Evolutionary conservation across 805 yeast species (phyloP), one percentile per base, ranked within the genome.

Genomic region (Suhomyces pyralidae): DNA sequence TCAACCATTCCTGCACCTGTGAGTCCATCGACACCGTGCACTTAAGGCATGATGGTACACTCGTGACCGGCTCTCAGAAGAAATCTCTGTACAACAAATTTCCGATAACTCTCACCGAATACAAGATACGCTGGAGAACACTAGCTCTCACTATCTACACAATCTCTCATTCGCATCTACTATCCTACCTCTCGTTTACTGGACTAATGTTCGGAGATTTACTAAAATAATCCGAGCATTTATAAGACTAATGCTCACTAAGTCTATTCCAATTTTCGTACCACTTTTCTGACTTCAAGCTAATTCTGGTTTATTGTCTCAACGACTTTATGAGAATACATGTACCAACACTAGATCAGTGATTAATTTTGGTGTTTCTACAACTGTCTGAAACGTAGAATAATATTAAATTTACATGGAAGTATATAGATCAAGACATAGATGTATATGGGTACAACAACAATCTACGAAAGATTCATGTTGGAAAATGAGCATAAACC

Each of bases 401-500:
- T 46, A 22, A 38, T 50, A 46, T 34, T 50, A 46, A 50, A 40
- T 45, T 32, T 45, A 46, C 45, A 50, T 38, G 49, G 49, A 40
- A 50, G 45, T 45, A 43, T 38, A 38, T 38, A 50, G 40, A 40
- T 20, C 25, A 34, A 40, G 36, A 45, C 15, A 28, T 15, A 50
- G 24, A 43, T 38, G 42, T 38, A 38, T 17, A 46, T 30, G 48
- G 12, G 19, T 19, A 26, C 50, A 28, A 32, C 45, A 20, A 28
- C 20, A 26, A 45, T 25, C 42, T 22, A 36, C 40, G 25, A 42
- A 24, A 28, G 15, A 28, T 14, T 46, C 59, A 60, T 15, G 34
- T 20, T 24, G 34, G 46, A 15, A 12, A 14, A 44, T 44, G 46
- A 44, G 34, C 46, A 44, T 38, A 42, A 42, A 42, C 30, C 46